phyloP scores from a whole-genome alignment of 768 basidiomycete species.

The Hortiboletus campestris region DNA sequence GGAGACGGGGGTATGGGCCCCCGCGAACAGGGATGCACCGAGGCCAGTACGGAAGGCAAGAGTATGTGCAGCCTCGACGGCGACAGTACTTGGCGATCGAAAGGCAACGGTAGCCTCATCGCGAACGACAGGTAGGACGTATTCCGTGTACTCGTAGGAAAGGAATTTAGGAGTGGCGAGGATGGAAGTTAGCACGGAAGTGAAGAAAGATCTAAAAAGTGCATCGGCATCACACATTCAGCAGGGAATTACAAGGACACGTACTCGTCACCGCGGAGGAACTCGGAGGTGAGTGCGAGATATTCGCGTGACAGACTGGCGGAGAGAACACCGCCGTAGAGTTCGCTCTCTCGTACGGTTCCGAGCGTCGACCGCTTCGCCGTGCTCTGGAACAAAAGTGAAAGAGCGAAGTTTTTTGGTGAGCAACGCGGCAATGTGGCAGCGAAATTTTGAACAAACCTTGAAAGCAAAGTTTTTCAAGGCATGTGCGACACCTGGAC shows the following conservation, averaged over 20 bases:
- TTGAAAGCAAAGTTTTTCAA: constrained; percentile 99
- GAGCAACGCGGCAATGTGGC: not conserved
- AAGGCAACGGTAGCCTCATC: constrained; percentile 65
- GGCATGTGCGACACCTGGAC: constrained; percentile 88
- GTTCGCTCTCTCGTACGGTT: constrained; percentile 87
- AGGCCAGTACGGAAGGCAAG: constrained; percentile 95
- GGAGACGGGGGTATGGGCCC: constrained; percentile 61
- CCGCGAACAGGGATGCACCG: constrained; percentile 84
- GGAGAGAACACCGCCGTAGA: constrained; percentile 90
- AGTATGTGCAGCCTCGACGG: constrained; percentile 83
- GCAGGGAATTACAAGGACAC: constrained; percentile 35
- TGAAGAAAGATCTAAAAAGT: constrained; percentile 72
- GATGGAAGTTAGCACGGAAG: constrained; percentile 83
- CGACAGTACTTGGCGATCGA: constrained; percentile 60
- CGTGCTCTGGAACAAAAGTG: constrained; percentile 60
- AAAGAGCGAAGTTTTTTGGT: too few species aligned
- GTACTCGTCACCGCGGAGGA: constrained; percentile 93
- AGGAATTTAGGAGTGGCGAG: constrained; percentile 80
- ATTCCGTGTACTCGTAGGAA: constrained; percentile 74
- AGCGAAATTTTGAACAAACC: constrained; percentile 47
- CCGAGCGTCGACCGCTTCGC: constrained; percentile 83
- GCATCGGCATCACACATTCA: not conserved
- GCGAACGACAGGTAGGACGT: constrained; percentile 66
- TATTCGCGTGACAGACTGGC: constrained; percentile 84
- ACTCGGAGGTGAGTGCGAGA: constrained; percentile 91